Evolutionary conservation across 1,139 yeast genomes (phyloP).

Genomic region (Martiniozyma asiatica): DNA sequence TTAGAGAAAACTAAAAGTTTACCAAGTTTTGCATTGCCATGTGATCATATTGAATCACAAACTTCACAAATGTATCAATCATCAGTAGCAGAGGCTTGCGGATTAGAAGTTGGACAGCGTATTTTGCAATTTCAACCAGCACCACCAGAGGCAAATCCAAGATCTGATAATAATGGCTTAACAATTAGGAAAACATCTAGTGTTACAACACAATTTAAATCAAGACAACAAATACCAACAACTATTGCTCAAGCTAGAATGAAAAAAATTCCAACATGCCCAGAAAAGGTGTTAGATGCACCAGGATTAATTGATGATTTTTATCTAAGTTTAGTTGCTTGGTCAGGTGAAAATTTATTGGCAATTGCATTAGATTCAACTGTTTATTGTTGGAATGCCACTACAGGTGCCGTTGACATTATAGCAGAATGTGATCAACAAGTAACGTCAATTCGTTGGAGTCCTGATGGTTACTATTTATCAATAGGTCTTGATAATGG

Average conservation of each 20-base stretch:
- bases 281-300: constrained; percentile 90
- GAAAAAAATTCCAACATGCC: constrained; percentile 73
- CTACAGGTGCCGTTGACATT: constrained; percentile 61
- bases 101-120: constrained; percentile 72
- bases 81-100: constrained; percentile 92
- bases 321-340: constrained; percentile 72
- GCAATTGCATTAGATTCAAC: constrained; percentile 84
- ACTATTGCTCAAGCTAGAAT: constrained; percentile 28
- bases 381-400: constrained; percentile 90
- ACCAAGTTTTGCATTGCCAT: constrained; percentile 27
- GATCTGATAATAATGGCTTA: constrained; percentile 9
- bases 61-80: constrained; percentile 63
- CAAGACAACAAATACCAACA: constrained; percentile 20
- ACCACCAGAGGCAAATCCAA: constrained; percentile 61
- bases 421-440: constrained; percentile 47
- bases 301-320: constrained; percentile 93
- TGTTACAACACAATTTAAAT: constrained; percentile 11
- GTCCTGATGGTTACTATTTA: constrained; percentile 80
- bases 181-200: constrained; percentile 10
- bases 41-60: constrained; percentile 53
- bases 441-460: constrained; percentile 80
- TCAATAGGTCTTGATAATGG: constrained; percentile 85
- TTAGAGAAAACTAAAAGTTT: constrained; percentile 11
- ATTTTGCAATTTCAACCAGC: constrained; percentile 78
- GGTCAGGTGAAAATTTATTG: constrained; percentile 75